These are phyloP conservation scores for Ceratobasidium sp. DNA, from an alignment of 1,284 basidiomycete genomes.

Conservation along the genomic window DNA sequence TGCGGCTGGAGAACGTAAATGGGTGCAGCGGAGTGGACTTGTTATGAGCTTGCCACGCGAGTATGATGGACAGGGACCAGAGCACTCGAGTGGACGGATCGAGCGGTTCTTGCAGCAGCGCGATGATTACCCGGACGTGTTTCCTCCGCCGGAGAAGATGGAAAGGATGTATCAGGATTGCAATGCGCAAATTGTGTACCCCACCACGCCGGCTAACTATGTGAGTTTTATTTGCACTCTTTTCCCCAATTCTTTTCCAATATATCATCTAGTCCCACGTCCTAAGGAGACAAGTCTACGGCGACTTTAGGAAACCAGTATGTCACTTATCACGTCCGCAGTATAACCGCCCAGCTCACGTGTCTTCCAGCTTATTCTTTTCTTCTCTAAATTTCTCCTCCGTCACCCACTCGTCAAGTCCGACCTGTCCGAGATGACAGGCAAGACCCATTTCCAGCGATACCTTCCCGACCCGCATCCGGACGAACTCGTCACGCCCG, in stretches of 20 bases:
- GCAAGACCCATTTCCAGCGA: constrained; percentile 91
- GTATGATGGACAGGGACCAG: constrained; percentile 89
- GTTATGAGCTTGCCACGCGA: constrained; percentile 90
- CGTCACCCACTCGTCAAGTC: constrained; percentile 95
- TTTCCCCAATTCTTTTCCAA: too few relatives aligned
- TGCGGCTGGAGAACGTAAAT: constrained; percentile 97
- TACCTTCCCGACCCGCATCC: constrained; percentile 90
- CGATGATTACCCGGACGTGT: constrained; percentile 52
- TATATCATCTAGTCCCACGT: constrained; percentile 72
- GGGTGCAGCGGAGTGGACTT: constrained; percentile 92
- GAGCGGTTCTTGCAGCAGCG: constrained; percentile 82
- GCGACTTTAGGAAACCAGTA: constrained; percentile 84
- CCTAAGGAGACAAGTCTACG: constrained; percentile 81
- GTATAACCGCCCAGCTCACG: constrained; percentile 85
- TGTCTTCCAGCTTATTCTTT: constrained; percentile 80
- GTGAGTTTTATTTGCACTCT: too few relatives aligned
- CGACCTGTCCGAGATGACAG: constrained; percentile 86
- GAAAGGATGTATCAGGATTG: constrained; percentile 63
- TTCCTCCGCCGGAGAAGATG: constrained; percentile 79
- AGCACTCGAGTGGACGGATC: constrained; percentile 87
- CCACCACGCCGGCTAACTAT: constrained; percentile 89
- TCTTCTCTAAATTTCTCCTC: constrained; percentile 97
- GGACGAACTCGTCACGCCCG: constrained; percentile 78
- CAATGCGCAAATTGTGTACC: constrained; percentile 87
- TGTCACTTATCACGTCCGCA: constrained; percentile 56